Percentiles rank a stretch among this genome's conserved stretches.
These are phyloP conservation scores for Coniochaeta ligniaria DNA, from an alignment of 2,329 filamentous ascomycete species.

Conservation along the genomic window DNA sequence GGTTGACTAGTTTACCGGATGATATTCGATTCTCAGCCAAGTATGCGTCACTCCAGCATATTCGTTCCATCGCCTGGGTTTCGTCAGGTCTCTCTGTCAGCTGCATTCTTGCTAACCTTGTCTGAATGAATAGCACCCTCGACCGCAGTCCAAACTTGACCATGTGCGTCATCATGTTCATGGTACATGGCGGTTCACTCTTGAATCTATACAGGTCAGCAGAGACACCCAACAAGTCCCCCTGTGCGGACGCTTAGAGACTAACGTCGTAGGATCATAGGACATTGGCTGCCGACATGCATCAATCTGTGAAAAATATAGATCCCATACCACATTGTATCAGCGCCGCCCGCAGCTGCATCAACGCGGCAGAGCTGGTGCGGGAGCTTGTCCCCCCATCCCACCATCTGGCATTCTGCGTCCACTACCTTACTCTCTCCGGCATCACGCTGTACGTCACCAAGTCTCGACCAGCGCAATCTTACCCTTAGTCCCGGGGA, in stretches of 20 bases:
- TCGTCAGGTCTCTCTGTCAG: constrained; percentile 5
- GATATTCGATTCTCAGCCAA: constrained; percentile 17
- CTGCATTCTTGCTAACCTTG: too few species aligned
- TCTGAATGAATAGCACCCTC: neutral
- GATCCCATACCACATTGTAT: constrained; percentile 16
- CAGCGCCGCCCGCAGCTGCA: constrained; percentile 17
- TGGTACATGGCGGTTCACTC: constrained; percentile 18
- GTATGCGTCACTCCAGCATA: constrained; percentile 4
- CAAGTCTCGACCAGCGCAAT: neutral
- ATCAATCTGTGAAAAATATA: neutral
- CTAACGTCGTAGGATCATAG: neutral
- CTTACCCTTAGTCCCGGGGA: too few species aligned
- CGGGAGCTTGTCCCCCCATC: constrained; percentile 17
- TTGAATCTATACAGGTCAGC: constrained; percentile 11
- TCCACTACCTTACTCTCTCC: constrained; percentile 18
- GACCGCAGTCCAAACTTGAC: neutral
- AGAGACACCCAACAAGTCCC: neutral
- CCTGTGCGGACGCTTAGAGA: too few species aligned
- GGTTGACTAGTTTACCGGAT: constrained; percentile 15
- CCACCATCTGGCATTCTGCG: constrained; percentile 18
- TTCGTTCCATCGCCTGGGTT: constrained; percentile 1
- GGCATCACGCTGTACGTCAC: constrained; percentile 16
- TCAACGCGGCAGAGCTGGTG: constrained; percentile 17
- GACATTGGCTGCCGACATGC: neutral
- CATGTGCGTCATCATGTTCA: constrained; percentile 21